Conservation (phyloP, 495 filamentous ascomycete genomes). For the Penicillium dipodomyicola region DNA sequence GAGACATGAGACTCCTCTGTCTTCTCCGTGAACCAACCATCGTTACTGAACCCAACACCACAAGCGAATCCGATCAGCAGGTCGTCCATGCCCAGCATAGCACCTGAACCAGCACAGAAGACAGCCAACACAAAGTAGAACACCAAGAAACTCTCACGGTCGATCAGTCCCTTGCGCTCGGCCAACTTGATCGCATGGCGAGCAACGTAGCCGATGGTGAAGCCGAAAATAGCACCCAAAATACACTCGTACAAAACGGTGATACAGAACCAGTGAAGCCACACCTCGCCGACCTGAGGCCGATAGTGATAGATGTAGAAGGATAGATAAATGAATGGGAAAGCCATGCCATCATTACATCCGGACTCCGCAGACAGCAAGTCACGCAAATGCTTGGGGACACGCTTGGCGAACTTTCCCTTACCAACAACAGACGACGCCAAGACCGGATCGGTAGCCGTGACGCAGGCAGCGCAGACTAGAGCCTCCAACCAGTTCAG, state of each 20-base stretch:
- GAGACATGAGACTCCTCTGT: slow-evolving; percentile 98
- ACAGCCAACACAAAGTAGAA: slow-evolving; percentile 98
- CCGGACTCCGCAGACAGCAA: slow-evolving; percentile 95
- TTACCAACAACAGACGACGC: slow-evolving; percentile 98
- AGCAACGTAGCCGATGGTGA: slow-evolving; percentile 81
- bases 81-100: slow-evolving; percentile 90
- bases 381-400: slow-evolving; percentile 96
- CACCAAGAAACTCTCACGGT: slow-evolving; percentile 94
- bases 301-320: slow-evolving; percentile 84
- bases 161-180: slow-evolving; percentile 81
- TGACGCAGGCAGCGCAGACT: slow-evolving; percentile 86
- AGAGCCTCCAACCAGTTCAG: slow-evolving; percentile 88
- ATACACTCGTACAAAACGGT: slow-evolving; percentile 96
- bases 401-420: slow-evolving; percentile 95
- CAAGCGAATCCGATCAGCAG: slow-evolving; percentile 94
- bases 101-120: slow-evolving; percentile 93
- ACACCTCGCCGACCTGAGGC: slow-evolving; percentile 62
- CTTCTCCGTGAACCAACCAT: slow-evolving; percentile 98
- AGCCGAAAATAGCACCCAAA: slow-evolving; percentile 86
- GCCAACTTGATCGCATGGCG: slow-evolving; percentile 89
- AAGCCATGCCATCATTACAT: slow-evolving; percentile 99
- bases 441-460: slow-evolving; percentile 95
- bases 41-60: slow-evolving; percentile 97
- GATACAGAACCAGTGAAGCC: slow-evolving; percentile 83
- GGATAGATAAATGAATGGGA: slow-evolving; percentile 94